Evolutionary conservation across 2,329 filamentous ascomycete genomes (phyloP), one percentile per base, ranked within the genome.

Genomic region (Aspergillus bombycis): DNA sequence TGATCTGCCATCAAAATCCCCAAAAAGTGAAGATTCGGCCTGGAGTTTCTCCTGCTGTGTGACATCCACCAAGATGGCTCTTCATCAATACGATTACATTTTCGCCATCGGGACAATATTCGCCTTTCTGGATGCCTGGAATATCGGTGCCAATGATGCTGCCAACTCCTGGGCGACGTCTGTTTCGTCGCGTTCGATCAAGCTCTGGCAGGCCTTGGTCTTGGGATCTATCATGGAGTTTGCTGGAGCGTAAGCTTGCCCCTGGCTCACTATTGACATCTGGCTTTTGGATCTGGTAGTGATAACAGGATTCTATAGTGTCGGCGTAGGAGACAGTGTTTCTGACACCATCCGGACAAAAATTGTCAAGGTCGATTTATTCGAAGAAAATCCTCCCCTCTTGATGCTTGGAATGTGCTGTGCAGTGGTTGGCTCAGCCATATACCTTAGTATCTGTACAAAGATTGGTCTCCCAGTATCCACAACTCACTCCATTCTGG

Each of bases 141-240:
- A 68, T 38, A 68, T 68, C 10, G 67, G 67, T 26, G 67, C 67
- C 61, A 68, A 68, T 34, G 67, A 68, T 67, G 65, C 63, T n/a
- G 67, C 67, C 60, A 68, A 68, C 60, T 68, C 67, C 2, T 68
- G 63, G 63, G 67, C 67, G n/a, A 68, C 67, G 3, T 68, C 67
- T 11, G 62, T 68, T 9, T 68, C 67, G 30, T 68, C 67, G 38
- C 67, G 67, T 8, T 68, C 67, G 16, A 9, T 68, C 43, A 65
- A 62, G 41, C 63, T 62, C 58, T 67, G 65, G 65, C 67, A 68
- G 58, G 67, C 67, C 23, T 65, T 68, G 65, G 36, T 67, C 8
- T 59, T 68, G 3, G 67, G 59, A 14, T 57, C 59, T 6, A 58
- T 68, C 12, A 68, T 68, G 67, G 67, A 68, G 41, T 65, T 68